These are phyloP conservation scores for Plasmopara halstedii DNA, from an alignment of 352 stramenopile species.

Conservation along the genomic window DNA sequence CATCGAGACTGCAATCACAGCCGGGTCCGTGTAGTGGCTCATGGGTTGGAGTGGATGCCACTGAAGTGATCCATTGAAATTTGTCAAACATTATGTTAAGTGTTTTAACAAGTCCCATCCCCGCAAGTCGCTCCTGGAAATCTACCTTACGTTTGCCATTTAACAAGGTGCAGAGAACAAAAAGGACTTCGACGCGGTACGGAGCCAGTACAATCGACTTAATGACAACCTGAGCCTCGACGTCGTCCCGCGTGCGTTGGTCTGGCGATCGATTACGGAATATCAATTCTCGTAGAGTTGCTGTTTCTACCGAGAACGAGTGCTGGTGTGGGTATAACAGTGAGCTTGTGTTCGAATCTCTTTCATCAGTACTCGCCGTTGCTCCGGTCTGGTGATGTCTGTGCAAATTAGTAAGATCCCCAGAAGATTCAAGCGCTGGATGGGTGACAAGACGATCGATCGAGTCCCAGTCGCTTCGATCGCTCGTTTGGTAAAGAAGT, in stretches of 20 bases:
- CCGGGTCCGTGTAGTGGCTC: constrained; percentile 64
- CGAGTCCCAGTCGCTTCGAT: constrained; percentile 67
- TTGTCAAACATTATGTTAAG: constrained; percentile 93
- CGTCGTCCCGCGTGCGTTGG: constrained; percentile 51
- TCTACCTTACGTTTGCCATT: constrained; percentile 92
- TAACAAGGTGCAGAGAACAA: constrained; percentile 94
- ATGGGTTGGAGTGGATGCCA: constrained; percentile 31
- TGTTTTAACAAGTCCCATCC: constrained; percentile 86
- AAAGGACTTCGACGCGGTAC: constrained; percentile 94
- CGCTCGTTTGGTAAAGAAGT: constrained; percentile 62
- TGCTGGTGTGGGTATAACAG: constrained; percentile 26
- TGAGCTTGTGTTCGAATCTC: constrained; percentile 2
- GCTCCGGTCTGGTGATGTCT: constrained; percentile 23
- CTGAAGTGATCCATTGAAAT: constrained; percentile 77
- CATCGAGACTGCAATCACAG: constrained; percentile 94
- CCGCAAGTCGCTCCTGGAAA: constrained; percentile 82
- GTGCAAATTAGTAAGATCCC: constrained; percentile 50
- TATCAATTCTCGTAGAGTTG: constrained; percentile 66
- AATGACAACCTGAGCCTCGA: constrained; percentile 82
- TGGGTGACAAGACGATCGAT: constrained; percentile 57
- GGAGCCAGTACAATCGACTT: constrained; percentile 88
- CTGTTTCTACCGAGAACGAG: constrained; percentile 54
- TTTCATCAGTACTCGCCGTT: constrained; percentile 3
- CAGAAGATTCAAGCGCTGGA: constrained; percentile 32
- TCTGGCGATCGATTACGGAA: constrained; percentile 52